Base-by-base conservation (phyloP, 2,329 filamentous ascomycete species). In the Trichophyton rubrum region DNA sequence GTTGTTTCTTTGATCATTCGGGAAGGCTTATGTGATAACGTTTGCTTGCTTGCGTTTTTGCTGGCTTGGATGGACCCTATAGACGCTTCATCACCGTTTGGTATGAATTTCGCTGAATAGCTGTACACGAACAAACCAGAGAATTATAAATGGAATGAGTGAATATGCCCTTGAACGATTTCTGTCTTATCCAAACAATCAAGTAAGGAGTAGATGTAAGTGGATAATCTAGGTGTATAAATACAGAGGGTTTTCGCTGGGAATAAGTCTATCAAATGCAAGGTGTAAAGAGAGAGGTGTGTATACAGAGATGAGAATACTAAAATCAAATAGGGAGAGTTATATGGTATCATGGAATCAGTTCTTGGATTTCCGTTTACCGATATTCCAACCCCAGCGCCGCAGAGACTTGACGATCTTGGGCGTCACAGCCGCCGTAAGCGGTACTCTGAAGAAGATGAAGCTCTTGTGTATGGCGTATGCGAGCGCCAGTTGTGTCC, bases 391-490 rank as follows among this genome's bases (percentile, higher is more conserved):
- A 3, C 93, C 93, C 90, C 92, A 96, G 11, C 84, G 81, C 65
- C 92, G 80, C 30, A 99, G 78, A 11, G 85, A 83, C 75, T 90
- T 95, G 68, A 96, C 93, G n/a, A 97, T 86, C 75, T 95, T 96
- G 1, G 93, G 93, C 7, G 89, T 90, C 38, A 97, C 80, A 2
- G 90, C 92, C 11, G 89, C 90, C 0, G 93, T 93, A 64, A 97
- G 76, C 7, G 93, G 93, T 8, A 99, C 90, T n/a, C 93, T 84
- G 66, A 97, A 74, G 74, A 99, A 96, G 69, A 99, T 96, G 73
- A 97, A 90, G 67, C 88, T 95, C 77, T 99, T 99, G 80, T 99
- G 93, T 62, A 99, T 89, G 30, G 92, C 92, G 70, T 99, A 99
- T 11, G 93, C 93, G 56, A 99, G 81, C 15, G 89, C 90, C 33